These are phyloP conservation scores for Balamuthia mandrillaris DNA, from an alignment of 208 protist species.

Conservation along the genomic window DNA sequence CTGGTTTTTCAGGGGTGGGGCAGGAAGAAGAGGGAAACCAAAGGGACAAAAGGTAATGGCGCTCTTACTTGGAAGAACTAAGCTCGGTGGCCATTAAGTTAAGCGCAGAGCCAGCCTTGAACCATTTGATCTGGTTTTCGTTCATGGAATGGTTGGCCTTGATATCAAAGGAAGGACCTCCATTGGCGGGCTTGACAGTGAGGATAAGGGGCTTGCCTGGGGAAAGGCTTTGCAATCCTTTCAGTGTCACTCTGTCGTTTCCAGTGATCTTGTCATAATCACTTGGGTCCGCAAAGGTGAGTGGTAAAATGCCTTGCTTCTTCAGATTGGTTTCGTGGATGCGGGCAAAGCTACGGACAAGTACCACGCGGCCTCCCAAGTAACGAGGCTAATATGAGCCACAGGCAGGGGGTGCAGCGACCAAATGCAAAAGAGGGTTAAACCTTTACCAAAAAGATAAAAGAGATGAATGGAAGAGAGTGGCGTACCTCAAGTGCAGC, in stretches of 20 bases:
- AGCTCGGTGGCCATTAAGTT: conserved; percentile 75
- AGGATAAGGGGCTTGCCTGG: conserved; percentile 52
- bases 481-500: conserved; percentile 70
- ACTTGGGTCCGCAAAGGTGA: conserved; percentile 75
- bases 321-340: conserved; percentile 87
- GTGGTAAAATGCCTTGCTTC: conserved; percentile 81
- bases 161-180: conserved; percentile 43
- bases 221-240: conserved; percentile 50
- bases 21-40: neutral
- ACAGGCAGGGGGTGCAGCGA: neutral
- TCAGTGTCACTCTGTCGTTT: conserved; percentile 53
- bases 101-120: conserved; percentile 78
- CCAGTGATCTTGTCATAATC: conserved; percentile 76
- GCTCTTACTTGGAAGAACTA: too few relatives aligned
- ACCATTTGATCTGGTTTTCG: conserved; percentile 80
- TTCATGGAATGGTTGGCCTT: conserved; percentile 79
- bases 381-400: conserved; percentile 47
- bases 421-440: too few relatives aligned
- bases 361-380: conserved; percentile 72
- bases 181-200: neutral
- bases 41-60: neutral
- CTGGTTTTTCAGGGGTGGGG: neutral
- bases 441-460: neutral
- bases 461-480: neutral
- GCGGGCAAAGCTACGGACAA: conserved; percentile 78